Base-by-base conservation (phyloP, 106 monocot species). In the Dioscorea alata region DNA sequence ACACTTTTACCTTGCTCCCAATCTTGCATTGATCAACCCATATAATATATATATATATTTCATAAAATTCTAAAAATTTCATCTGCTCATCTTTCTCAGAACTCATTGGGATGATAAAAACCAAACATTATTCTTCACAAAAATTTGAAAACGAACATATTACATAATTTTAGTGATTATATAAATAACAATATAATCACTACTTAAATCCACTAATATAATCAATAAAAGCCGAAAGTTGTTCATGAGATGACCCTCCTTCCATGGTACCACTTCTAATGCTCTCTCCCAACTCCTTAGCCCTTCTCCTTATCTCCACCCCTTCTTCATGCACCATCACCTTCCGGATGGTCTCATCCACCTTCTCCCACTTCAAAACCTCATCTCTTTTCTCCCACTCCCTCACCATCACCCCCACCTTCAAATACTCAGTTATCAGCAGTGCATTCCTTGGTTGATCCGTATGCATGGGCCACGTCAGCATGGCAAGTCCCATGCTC, bases 391-490 rank as follows among this genome's bases (percentile, higher is more conserved):
- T 18, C 0, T 28, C 73, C 84, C 84, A 84, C 9, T 69, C 80
- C 54, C 64, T 72, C 23, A 70, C 61, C 20, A 57, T 17, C 24
- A 76, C 20, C 23, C 79, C 83, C 21, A 61, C 68, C 67, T 71
- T 68, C n/a, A 79, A 60, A 20, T 65, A 60, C 50, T 73, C 59
- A 18, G 65, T 64, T n/a, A 84, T 68, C 2, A 84, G 10, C 49
- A 69, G 24, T 0, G 79, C 71, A 66, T 84, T 80, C 65, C 69
- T 25, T 15, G 84, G 84, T 69, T 84, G 84, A 56, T 78, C 83
- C 0, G 83, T 65, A 13, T 66, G 84, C 84, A 84, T 80, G 8
- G 84, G 80, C 84, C 84, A 84, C 23, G 76, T 49, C 33, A 49
- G 75, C 78, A 34, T 68, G 53, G 6, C 67, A 65, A 23, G 0